A percentile compares a stretch with the other conserved stretches of the same genome.
These are phyloP conservation scores for Aethionema arabicum DNA, from an alignment of 345 rosid genomes.

Conservation along the genomic window DNA sequence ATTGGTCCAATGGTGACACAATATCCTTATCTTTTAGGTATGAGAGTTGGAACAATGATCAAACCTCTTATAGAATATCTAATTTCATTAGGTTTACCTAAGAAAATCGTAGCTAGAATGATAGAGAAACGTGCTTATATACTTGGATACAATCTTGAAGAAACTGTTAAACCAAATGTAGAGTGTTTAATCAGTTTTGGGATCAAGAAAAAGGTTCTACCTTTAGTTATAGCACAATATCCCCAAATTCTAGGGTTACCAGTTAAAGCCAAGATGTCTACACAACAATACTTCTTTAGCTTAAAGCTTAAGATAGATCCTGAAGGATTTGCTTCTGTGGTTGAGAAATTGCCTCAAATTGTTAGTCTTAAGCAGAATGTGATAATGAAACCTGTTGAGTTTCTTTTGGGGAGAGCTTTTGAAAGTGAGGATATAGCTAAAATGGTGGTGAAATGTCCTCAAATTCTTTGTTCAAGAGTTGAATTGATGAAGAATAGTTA, in stretches of 20 bases:
- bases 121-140: conserved; percentile 80
- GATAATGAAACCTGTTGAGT: conserved; percentile 75
- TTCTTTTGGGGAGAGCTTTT: conserved; percentile 72
- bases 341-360: conserved; percentile 93
- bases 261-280: conserved; percentile 81
- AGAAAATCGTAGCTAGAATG: conserved; percentile 82
- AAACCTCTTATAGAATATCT: conserved; percentile 79
- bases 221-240: conserved; percentile 68
- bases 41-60: conserved; percentile 91
- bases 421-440: conserved; percentile 54
- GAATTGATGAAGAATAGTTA: conserved; percentile 84
- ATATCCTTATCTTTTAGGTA: conserved; percentile 79
- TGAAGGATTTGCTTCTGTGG: conserved; percentile 64
- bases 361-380: conserved; percentile 78
- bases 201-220: conserved; percentile 53
- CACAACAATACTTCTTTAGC: conserved; percentile 80
- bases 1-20: conserved; percentile 96
- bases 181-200: conserved; percentile 87
- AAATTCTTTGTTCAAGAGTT: conserved; percentile 54
- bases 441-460: conserved; percentile 87
- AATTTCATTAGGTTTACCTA: conserved; percentile 68
- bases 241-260: conserved; percentile 83
- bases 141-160: conserved; percentile 83
- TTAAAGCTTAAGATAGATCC: conserved; percentile 86
- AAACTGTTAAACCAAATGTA: conserved; percentile 81